Evolutionary conservation across 345 rosid species (phyloP), one percentile per base, ranked within the genome.

Genomic region (Gossypium ekmanianum): DNA sequence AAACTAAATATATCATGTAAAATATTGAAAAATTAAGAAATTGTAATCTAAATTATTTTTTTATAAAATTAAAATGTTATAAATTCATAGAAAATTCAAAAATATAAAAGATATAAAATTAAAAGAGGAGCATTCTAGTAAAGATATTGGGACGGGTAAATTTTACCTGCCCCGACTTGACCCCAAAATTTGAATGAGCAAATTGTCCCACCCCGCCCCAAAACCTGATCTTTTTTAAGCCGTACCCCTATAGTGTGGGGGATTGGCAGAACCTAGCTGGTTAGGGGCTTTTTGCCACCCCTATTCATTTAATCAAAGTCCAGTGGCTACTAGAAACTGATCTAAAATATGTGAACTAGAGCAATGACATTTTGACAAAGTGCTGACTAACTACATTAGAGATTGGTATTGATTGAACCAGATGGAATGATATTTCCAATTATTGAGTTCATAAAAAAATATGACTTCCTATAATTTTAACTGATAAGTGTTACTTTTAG

Each of bases 401-500:
- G 44, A 50, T 10, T 70, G 39, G 52, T 10, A 29, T 29, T 17
- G 72, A 70, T 52, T 17, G 57, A 70, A 52, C 29, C 17, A 52
- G 24, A 17, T 70, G 27, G 24, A 26, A 52, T 29, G 47, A 51
- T 29, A 70, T 27, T 70, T 51, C 44, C 2, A 3, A 34, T 9
- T 58, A 72, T 34, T 41, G 11, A 72, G 17, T 57, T 11, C 45
- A 18, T 59, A 11, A 59, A 45, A 61, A 55, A 68, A 57, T 24
- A 16, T 3, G 66, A 26, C 0, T 16, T 57, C 9, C 9, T 24
- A 11, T 34, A 45, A 22, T 6, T 61, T 34, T 34, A 76, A 34
- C 55, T 50, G 24, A 45, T 57, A 11, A 47, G 57, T 70, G 6
- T 18, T 73, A 29, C 52, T 10, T 79, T 76, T 65, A 83, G 89